phyloP scores from a whole-genome alignment of 1,139 yeast species.

The Suhomyces maxii region DNA sequence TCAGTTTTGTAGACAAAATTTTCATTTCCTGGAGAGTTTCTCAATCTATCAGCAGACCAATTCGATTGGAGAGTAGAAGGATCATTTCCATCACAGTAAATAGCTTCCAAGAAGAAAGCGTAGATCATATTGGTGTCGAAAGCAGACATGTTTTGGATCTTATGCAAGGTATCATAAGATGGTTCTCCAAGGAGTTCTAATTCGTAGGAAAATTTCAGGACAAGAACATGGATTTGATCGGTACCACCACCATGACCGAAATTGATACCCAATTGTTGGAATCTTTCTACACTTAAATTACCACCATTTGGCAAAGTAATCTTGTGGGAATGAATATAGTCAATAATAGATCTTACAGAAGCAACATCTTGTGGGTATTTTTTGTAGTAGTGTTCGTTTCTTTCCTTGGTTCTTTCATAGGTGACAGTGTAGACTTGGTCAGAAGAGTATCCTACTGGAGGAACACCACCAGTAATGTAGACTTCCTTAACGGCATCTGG shows the following conservation, averaged over 20 bases:
- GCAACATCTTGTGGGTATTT: constrained; percentile 49
- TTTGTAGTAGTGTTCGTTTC: constrained; percentile 48
- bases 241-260: constrained; percentile 56
- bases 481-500: constrained; percentile 41
- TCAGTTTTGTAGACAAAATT: constrained; percentile 23
- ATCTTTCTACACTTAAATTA: constrained; percentile 46
- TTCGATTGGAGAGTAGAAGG: constrained; percentile 20
- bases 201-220: constrained; percentile 41
- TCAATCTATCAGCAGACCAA: constrained; percentile 50
- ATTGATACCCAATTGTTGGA: constrained; percentile 50
- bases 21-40: constrained; percentile 28
- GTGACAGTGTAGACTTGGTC: constrained; percentile 53
- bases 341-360: constrained; percentile 39
- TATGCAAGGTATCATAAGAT: constrained; percentile 33
- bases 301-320: constrained; percentile 53
- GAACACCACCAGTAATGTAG: constrained; percentile 57
- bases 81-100: constrained; percentile 46
- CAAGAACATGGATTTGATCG: constrained; percentile 44
- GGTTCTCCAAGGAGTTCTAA: constrained; percentile 33
- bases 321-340: constrained; percentile 28
- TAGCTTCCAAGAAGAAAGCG: constrained; percentile 58
- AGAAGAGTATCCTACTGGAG: constrained; percentile 45
- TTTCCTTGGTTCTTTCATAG: constrained; percentile 44
- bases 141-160: constrained; percentile 32
- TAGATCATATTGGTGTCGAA: constrained; percentile 57